Percentiles rank a stretch among this genome's conserved stretches.
These are phyloP conservation scores for Cyathus pygmaeus DNA, from an alignment of 1,284 basidiomycete species.

Conservation along the genomic window DNA sequence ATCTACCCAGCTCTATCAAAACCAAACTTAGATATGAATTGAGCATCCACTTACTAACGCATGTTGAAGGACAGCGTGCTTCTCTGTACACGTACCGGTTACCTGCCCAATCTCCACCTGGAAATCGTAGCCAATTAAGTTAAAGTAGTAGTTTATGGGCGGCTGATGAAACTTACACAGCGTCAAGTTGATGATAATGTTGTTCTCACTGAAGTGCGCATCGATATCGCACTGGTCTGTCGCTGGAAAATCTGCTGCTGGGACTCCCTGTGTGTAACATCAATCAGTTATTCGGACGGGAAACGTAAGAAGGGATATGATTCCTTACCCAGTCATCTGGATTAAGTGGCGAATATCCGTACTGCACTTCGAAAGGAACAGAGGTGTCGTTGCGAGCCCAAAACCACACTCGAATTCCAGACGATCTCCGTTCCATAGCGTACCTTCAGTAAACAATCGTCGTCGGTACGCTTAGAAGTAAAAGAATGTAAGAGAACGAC, in stretches of 20 bases:
- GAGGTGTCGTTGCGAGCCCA: constrained; percentile 54
- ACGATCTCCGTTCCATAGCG: constrained; percentile 53
- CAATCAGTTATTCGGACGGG: not conserved
- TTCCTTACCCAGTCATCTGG: constrained; percentile 54
- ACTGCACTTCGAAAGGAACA: constrained; percentile 55
- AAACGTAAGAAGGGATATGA: not conserved
- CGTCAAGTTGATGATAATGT: constrained; percentile 20
- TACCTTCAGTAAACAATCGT: constrained; percentile 10
- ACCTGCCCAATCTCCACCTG: constrained; percentile 54
- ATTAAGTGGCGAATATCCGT: constrained; percentile 47
- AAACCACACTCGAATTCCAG: constrained; percentile 64
- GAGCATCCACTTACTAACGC: constrained; percentile 35
- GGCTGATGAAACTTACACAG: constrained; percentile 12
- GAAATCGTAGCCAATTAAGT: too few species aligned
- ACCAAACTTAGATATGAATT: not conserved
- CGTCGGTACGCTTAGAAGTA: not conserved
- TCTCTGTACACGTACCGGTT: constrained; percentile 24
- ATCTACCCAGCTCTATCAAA: constrained; percentile 16
- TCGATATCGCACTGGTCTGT: constrained; percentile 9
- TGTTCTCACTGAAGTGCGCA: constrained; percentile 11
- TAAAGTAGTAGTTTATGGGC: too few species aligned
- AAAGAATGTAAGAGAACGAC: constrained; percentile 6
- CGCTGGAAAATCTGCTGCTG: constrained; percentile 14
- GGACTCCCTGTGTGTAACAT: constrained; percentile 11
- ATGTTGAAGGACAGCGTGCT: constrained; percentile 42